Conservation (phyloP, 2,329 filamentous ascomycete genomes). For the Cladosporium sp. region DNA sequence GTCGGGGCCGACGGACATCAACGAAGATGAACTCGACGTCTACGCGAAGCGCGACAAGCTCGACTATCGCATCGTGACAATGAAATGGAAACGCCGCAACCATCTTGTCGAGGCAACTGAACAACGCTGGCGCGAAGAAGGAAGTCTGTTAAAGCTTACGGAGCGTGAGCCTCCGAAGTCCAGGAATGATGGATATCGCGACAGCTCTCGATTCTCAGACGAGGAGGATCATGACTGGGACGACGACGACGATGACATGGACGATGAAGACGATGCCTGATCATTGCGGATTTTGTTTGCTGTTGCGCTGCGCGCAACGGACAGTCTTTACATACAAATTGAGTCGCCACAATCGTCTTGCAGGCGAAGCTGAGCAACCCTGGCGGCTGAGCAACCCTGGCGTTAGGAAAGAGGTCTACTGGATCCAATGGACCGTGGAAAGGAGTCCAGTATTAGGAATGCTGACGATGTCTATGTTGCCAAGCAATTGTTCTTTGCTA, state of each 20-base stretch:
- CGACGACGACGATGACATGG: background rate
- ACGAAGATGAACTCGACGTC: background rate
- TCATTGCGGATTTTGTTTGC: too few species aligned
- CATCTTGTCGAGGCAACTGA: background rate
- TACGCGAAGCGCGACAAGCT: conserved; percentile 1
- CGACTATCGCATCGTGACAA: background rate
- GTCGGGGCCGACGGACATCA: background rate
- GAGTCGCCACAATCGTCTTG: too few species aligned
- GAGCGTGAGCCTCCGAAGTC: background rate
- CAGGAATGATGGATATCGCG: too few species aligned
- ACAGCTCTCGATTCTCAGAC: background rate
- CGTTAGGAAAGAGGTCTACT: too few species aligned
- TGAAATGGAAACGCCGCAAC: background rate
- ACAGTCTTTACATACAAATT: too few species aligned
- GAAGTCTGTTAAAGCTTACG: background rate
- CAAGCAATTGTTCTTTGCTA: too few species aligned
- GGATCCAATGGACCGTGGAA: too few species aligned
- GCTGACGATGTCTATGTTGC: too few species aligned
- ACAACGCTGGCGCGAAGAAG: background rate
- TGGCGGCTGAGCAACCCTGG: too few species aligned
- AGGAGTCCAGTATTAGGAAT: too few species aligned
- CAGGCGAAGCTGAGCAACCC: too few species aligned
- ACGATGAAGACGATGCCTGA: background rate
- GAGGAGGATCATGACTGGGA: background rate
- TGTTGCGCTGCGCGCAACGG: too few species aligned